A percentile compares a stretch with the other conserved stretches of the same genome.
Evolutionary conservation across 352 stramenopile species (phyloP).

Genomic region (Poterioochromonas sp.): DNA sequence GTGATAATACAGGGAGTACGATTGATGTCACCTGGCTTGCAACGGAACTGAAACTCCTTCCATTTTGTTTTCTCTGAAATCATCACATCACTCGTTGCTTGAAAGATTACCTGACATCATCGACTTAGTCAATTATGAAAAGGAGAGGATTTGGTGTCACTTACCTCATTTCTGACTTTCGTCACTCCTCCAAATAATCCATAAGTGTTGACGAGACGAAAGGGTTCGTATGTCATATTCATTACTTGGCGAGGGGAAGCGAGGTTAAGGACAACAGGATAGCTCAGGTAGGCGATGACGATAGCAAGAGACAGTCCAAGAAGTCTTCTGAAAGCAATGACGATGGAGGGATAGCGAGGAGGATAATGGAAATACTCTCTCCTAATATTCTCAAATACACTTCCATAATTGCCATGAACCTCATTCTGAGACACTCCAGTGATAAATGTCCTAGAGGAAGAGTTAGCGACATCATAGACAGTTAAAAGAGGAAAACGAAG

Average conservation of each 20-base stretch:
- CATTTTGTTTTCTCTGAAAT: constrained; percentile 28
- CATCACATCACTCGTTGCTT: constrained; percentile 27
- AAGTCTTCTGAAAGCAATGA: neutral
- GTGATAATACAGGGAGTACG: constrained; percentile 48
- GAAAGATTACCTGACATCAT: too few species aligned
- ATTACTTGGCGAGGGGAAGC: constrained; percentile 51
- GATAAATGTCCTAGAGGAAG: constrained; percentile 25
- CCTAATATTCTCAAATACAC: too few species aligned
- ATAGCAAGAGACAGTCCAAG: constrained; percentile 38
- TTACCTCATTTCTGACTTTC: constrained; percentile 50
- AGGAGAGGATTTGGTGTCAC: too few species aligned
- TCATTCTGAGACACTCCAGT: constrained; percentile 11
- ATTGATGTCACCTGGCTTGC: constrained; percentile 54
- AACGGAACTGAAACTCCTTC: constrained; percentile 49
- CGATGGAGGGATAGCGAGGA: too few species aligned
- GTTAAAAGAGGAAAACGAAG: constrained; percentile 14
- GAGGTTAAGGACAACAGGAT: constrained; percentile 54
- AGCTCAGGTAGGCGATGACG: constrained; percentile 49
- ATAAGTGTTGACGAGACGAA: constrained; percentile 56
- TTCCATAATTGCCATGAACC: constrained; percentile 12
- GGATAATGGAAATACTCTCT: constrained; percentile 19
- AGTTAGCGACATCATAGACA: constrained; percentile 13
- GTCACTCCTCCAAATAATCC: constrained; percentile 54
- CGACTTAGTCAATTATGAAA: too few species aligned
- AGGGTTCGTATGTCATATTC: constrained; percentile 57